Evolutionary conservation across 2,329 filamentous ascomycete species (phyloP).

Genomic region (Macrophomina phaseolina): DNA sequence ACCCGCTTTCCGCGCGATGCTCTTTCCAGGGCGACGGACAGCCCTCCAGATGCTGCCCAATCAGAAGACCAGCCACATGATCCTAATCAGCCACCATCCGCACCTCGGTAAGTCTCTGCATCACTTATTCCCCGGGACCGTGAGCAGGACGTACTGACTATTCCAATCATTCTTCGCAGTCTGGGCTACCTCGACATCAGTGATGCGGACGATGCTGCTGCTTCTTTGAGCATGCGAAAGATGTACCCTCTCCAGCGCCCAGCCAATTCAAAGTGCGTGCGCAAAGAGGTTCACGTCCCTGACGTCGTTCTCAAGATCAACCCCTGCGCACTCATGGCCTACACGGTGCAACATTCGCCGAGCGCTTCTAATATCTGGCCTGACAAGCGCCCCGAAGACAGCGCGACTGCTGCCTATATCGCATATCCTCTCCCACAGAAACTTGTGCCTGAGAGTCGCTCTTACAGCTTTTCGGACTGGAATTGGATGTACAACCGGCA

Average conservation of each 20-base stretch:
- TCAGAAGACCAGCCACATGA: background rate
- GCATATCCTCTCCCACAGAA: background rate
- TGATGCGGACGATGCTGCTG: background rate
- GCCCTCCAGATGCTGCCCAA: background rate
- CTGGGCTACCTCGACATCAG: background rate
- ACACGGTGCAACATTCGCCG: background rate
- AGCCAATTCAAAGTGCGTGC: no score
- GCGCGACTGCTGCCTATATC: background rate
- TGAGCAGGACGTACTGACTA: background rate
- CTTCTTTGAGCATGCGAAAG: background rate
- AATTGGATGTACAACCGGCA: background rate
- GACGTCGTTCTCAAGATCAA: background rate
- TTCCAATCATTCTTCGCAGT: background rate
- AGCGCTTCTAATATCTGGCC: slow-evolving; percentile 2
- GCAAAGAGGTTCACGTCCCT: background rate
- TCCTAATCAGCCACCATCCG: background rate
- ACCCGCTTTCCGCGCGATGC: no score
- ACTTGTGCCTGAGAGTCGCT: background rate
- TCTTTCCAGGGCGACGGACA: no score
- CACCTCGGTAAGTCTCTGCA: no score
- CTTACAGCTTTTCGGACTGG: background rate
- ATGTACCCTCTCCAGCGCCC: background rate
- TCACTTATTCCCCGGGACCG: no score
- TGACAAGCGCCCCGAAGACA: background rate
- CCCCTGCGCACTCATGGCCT: background rate